Conservation (phyloP, 495 filamentous ascomycete genomes). For the Haplographium delicatum region DNA sequence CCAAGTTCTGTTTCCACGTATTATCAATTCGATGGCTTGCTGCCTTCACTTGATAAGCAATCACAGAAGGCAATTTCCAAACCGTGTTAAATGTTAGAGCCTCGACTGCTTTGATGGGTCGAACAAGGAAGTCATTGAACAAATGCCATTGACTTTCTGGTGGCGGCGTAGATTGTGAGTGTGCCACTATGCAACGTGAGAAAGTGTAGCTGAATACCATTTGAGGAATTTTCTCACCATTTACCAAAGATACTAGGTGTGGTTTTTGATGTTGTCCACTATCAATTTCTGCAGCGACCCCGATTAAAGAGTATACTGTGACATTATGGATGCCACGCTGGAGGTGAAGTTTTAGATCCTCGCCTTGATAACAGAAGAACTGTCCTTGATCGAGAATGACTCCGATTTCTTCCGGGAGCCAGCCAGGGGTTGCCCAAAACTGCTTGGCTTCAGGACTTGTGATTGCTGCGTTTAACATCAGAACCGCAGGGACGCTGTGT, state of each 20-base stretch:
- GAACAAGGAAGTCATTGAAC: conserved; percentile 95
- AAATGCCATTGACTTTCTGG: conserved; percentile 74
- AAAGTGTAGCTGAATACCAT: not conserved
- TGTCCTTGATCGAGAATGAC: conserved; percentile 70
- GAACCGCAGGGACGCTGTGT: conserved; percentile 68
- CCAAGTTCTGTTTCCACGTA: conserved; percentile 76
- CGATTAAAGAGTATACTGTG: conserved; percentile 85
- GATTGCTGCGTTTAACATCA: conserved; percentile 79
- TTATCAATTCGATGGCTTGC: conserved; percentile 72
- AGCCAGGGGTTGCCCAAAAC: conserved; percentile 80
- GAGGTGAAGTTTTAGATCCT: conserved; percentile 68
- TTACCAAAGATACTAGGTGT: conserved; percentile 86
- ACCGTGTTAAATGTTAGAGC: conserved; percentile 79
- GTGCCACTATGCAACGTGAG: conserved; percentile 49
- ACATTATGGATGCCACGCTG: conserved; percentile 61
- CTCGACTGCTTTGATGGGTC: conserved; percentile 69
- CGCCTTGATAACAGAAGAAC: conserved; percentile 85
- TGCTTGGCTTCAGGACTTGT: conserved; percentile 64
- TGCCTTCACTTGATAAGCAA: conserved; percentile 76
- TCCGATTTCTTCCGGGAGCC: conserved; percentile 89
- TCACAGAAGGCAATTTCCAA: conserved; percentile 86
- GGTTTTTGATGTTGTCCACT: conserved; percentile 76
- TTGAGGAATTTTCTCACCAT: conserved; percentile 46
- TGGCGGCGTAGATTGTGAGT: conserved; percentile 53
- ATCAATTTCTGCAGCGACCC: conserved; percentile 82